Evolutionary conservation across 2,329 filamentous ascomycete species (phyloP).

Genomic region (Trichoderma guizhouense): DNA sequence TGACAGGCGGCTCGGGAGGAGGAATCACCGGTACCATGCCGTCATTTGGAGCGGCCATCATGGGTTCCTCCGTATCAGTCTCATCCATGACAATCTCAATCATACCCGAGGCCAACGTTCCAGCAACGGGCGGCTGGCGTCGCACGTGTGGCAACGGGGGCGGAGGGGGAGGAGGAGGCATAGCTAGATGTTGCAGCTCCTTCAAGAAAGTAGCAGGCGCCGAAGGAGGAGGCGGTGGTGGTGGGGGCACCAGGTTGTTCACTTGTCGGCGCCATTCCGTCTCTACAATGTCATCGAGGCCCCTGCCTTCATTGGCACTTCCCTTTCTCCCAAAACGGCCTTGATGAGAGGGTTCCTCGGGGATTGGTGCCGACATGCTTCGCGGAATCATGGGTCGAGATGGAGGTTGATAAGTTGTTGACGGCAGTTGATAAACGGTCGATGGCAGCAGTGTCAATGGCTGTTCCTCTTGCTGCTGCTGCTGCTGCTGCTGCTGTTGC

Average conservation of each 20-base stretch:
- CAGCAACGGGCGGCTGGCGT: constrained; percentile 39
- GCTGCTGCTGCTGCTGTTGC: constrained; percentile 24
- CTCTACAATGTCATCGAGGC: constrained; percentile 47
- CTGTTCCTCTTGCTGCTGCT: constrained; percentile 26
- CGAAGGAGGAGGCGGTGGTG: constrained; percentile 47
- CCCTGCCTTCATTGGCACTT: constrained; percentile 38
- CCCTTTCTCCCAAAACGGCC: constrained; percentile 34
- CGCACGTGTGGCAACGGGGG: constrained; percentile 50
- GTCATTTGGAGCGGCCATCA: constrained; percentile 38
- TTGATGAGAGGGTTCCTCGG: constrained; percentile 34
- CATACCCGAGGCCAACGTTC: constrained; percentile 50
- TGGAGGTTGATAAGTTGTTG: constrained; percentile 59
- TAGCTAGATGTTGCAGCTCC: constrained; percentile 60
- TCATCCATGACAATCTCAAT: constrained; percentile 68
- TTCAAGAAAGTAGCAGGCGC: constrained; percentile 55
- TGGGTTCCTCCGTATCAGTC: constrained; percentile 39
- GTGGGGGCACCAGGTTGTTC: constrained; percentile 48
- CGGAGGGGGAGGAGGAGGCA: constrained; percentile 59
- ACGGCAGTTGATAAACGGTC: constrained; percentile 59
- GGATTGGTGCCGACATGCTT: constrained; percentile 59
- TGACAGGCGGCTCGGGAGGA: constrained; percentile 42
- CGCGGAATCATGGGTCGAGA: constrained; percentile 48
- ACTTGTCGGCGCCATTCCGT: constrained; percentile 45
- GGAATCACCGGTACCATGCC: constrained; percentile 44
- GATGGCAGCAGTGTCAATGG: constrained; percentile 52